Evolutionary conservation across 306 rosid genomes (phyloP).

Genomic region (Astragalus membranaceus): DNA sequence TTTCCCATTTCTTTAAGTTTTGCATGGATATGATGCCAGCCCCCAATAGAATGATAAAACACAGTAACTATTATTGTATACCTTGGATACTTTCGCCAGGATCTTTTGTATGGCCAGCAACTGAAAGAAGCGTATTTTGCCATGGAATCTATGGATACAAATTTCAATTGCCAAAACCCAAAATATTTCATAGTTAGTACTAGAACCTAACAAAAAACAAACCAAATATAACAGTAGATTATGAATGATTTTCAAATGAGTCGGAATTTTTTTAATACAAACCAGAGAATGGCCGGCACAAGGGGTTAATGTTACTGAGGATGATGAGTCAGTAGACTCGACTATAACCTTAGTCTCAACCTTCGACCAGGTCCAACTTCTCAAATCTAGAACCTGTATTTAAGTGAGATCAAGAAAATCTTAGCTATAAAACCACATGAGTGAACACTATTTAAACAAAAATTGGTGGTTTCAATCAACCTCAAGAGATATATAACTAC

Average conservation of each 20-base stretch:
- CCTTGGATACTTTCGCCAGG: constrained; percentile 78
- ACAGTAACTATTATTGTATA: constrained; percentile 15
- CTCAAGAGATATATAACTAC: not conserved
- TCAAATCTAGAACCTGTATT: constrained; percentile 72
- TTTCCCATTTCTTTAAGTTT: constrained; percentile 12
- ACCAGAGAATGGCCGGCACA: constrained; percentile 97
- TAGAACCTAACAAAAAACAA: not conserved
- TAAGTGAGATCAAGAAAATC: not conserved
- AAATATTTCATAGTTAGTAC: not conserved
- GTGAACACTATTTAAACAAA: not conserved
- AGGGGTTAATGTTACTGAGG: constrained; percentile 52
- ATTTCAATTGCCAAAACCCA: constrained; percentile 20
- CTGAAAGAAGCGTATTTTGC: constrained; percentile 69
- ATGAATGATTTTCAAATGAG: not conserved
- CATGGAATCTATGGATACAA: constrained; percentile 55
- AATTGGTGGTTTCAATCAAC: not conserved
- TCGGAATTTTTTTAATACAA: constrained; percentile 23
- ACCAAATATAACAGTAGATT: constrained; percentile 8
- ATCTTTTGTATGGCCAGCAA: constrained; percentile 88
- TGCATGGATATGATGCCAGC: constrained; percentile 10
- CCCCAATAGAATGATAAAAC: not conserved
- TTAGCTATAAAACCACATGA: not conserved
- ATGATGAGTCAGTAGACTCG: constrained; percentile 42
- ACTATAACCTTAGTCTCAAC: constrained; percentile 51
- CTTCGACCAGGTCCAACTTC: constrained; percentile 86